Conservation (phyloP, 2,329 filamentous ascomycete genomes). For the Nigrospora sphaerica region DNA sequence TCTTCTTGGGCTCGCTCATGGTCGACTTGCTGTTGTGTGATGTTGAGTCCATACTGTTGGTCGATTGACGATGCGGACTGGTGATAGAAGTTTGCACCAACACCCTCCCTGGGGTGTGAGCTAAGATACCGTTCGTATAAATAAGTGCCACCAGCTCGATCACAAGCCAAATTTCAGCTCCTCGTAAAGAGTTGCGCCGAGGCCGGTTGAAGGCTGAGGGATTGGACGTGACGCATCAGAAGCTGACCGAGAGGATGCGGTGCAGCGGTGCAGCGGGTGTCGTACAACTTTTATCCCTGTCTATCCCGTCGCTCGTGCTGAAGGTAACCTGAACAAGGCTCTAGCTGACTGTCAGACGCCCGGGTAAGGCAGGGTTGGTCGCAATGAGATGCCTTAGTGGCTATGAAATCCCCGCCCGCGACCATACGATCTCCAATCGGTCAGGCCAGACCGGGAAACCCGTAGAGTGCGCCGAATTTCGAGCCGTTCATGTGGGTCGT, state of each 20-base stretch:
- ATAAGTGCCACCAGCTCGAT: neutral
- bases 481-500: neutral
- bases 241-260: neutral
- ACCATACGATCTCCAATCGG: neutral
- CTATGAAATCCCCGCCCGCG: neutral
- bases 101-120: too few relatives aligned
- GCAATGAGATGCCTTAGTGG: too few relatives aligned
- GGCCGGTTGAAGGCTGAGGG: neutral
- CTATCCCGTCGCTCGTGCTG: neutral
- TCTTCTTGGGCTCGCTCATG: conserved; percentile 4
- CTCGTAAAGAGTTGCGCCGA: neutral
- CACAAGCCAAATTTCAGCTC: neutral
- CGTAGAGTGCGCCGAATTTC: neutral
- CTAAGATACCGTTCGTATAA: neutral
- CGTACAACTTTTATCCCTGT: neutral
- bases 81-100: neutral
- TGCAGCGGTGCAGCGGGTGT: neutral
- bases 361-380: neutral
- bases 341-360: too few relatives aligned
- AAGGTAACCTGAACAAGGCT: too few relatives aligned
- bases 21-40: neutral
- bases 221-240: neutral
- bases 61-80: neutral
- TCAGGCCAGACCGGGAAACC: neutral
- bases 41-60: neutral